phyloP scores from a whole-genome alignment of 225 moss, liverwort and hornwort species.

The Marchantia paleacea region DNA sequence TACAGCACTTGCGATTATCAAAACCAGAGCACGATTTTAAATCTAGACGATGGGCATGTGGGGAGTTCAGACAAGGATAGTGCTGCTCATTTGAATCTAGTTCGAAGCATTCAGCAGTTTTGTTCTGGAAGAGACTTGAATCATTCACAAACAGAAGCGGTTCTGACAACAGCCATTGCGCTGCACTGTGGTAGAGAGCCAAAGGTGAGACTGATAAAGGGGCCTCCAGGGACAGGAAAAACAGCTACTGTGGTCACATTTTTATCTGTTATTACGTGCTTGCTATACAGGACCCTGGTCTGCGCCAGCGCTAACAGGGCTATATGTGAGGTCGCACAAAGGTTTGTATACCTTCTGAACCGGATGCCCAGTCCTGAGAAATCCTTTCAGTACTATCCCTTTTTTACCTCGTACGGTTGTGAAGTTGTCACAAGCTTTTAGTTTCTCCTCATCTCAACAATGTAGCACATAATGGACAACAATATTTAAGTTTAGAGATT shows the following conservation, averaged over 20 bases:
- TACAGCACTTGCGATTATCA: background rate
- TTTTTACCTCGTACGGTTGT: background rate
- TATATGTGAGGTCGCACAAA: conserved; percentile 47
- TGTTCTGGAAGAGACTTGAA: conserved; percentile 43
- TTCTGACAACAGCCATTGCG: conserved; percentile 38
- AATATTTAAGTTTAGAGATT: too few species aligned
- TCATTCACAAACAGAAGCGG: conserved; percentile 42
- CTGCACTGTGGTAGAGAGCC: conserved; percentile 41
- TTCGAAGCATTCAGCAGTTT: conserved; percentile 26
- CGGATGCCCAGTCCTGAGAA: background rate
- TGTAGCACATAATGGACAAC: too few species aligned
- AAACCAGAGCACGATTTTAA: background rate
- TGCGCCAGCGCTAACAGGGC: conserved; percentile 53
- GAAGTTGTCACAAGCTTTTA: too few species aligned
- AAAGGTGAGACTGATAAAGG: conserved; percentile 57
- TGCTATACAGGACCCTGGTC: conserved; percentile 49
- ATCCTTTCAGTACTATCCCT: background rate
- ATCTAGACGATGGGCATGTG: background rate
- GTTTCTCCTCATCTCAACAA: too few species aligned
- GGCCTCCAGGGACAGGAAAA: conserved; percentile 69
- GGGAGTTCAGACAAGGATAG: background rate
- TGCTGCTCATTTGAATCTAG: background rate
- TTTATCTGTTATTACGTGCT: conserved; percentile 47
- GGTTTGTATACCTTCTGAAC: conserved; percentile 41
- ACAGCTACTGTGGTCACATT: conserved; percentile 52